phyloP scores from a whole-genome alignment of 306 rosid species.

The Adenanthera pavonina region DNA sequence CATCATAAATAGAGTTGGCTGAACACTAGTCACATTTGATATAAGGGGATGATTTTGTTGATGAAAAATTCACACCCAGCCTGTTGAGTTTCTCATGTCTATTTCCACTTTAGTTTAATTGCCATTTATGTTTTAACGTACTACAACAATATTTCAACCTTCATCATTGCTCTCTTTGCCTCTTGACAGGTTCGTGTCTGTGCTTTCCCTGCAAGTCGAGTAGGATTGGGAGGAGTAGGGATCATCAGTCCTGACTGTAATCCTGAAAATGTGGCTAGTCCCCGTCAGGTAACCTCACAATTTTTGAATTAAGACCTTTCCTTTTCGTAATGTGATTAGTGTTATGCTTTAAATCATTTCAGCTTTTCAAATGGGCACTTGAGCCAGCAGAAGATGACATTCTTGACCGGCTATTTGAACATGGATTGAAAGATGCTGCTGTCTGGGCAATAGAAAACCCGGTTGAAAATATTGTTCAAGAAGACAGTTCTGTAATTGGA shows the following conservation, averaged over 20 bases:
- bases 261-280: conserved; percentile 47
- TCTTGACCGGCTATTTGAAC: conserved; percentile 62
- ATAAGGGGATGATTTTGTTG: neutral
- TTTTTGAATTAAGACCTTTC: conserved; percentile 23
- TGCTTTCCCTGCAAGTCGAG: conserved; percentile 11
- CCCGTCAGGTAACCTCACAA: conserved; percentile 47
- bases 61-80: neutral
- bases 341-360: conserved; percentile 39
- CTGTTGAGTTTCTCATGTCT: neutral
- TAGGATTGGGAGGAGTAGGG: conserved; percentile 46
- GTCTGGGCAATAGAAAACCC: conserved; percentile 70
- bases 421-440: conserved; percentile 65
- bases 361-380: conserved; percentile 62
- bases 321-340: conserved; percentile 20
- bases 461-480: conserved; percentile 50
- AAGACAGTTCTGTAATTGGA: conserved; percentile 35
- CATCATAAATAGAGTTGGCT: neutral
- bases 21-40: neutral
- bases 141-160: neutral
- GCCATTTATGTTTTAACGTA: neutral
- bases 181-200: conserved; percentile 12
- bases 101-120: neutral
- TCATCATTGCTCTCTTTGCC: neutral
- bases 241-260: conserved; percentile 60
- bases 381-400: conserved; percentile 71